Conservation (phyloP, 192 early-diverging fungal genomes). For the Linnemannia elongata region DNA sequence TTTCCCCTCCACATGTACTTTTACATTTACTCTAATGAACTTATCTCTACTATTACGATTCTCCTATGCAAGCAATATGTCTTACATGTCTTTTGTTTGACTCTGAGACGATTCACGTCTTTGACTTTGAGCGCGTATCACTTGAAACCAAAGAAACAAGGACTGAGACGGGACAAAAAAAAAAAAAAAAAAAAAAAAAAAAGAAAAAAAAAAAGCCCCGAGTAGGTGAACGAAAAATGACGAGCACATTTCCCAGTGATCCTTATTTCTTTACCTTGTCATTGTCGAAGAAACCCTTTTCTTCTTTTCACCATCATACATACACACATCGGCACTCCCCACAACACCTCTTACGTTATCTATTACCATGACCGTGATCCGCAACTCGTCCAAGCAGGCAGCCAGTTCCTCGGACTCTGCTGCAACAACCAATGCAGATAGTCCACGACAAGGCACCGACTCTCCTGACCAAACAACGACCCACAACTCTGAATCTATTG, state of each 20-base stretch:
- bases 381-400: slow-evolving; percentile 17
- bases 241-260: not conserved
- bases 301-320: not conserved
- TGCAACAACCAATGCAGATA: not conserved
- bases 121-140: not conserved
- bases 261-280: not conserved
- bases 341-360: not conserved
- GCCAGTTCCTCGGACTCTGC: slow-evolving; percentile 11
- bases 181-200: too few relatives aligned
- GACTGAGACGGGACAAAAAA: not conserved
- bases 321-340: too few relatives aligned
- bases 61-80: not conserved
- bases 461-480: not conserved
- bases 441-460: not conserved
- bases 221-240: not conserved
- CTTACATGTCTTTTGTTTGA: too few relatives aligned
- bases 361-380: slow-evolving; percentile 20
- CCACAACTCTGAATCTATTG: not conserved
- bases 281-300: not conserved
- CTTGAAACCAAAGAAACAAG: not conserved
- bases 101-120: not conserved
- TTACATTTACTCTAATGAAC: not conserved
- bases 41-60: not conserved
- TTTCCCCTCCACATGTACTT: not conserved
- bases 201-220: too few relatives aligned